Base-by-base conservation (phyloP, 2,329 filamentous ascomycete species). In the Lasiodiplodia hormozganensis region DNA sequence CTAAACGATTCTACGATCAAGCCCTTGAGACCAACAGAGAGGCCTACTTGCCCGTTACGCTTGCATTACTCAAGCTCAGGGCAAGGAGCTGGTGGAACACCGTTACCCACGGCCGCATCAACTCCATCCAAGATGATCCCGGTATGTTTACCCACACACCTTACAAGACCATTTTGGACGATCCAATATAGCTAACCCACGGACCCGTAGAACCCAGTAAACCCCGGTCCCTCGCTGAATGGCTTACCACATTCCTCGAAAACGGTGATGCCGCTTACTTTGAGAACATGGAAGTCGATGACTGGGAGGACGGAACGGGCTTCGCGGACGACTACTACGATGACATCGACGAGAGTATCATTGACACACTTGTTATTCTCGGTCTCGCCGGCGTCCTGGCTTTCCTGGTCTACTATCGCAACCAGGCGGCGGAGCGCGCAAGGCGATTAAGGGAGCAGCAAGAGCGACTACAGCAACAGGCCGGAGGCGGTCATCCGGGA, bases 1-100 rank as follows among this genome's bases (percentile, higher is more conserved):
- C 96, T 2, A 99, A 99, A 81, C 86, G 96, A 66, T 97, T 94
- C 80, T 99, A 99, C 76, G 96, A 99, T 74, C 87, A 96, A 70
- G 95, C 96, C 0, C 83, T 97, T 36, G 93, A 94, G 75, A 94
- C 95, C 0, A 99, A 97, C 74, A 73, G 90, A 60, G 96, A 99
- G 80, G 94, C 96, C 0, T 98, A 98, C 77, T 85, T 98, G 0
- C 96, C 96, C 0, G 96, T 98, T 3, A 93, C 93, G 12, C 82
- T 99, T 36, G 95, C 93, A 71, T 83, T 99, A 60, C 84, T 97
- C 71, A 97, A 97, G 79, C 84, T 99, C 69, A 86, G 95, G 12
- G 82, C 91, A 65, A 88, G 94, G 69, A 97, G 93, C 77, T 96
- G 93, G 74, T 99, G 96, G 96, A 98, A 98, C 74, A 94, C 91